phyloP scores from a whole-genome alignment of 2,329 filamentous ascomycete genomes.

The Fusarium torreyae region DNA sequence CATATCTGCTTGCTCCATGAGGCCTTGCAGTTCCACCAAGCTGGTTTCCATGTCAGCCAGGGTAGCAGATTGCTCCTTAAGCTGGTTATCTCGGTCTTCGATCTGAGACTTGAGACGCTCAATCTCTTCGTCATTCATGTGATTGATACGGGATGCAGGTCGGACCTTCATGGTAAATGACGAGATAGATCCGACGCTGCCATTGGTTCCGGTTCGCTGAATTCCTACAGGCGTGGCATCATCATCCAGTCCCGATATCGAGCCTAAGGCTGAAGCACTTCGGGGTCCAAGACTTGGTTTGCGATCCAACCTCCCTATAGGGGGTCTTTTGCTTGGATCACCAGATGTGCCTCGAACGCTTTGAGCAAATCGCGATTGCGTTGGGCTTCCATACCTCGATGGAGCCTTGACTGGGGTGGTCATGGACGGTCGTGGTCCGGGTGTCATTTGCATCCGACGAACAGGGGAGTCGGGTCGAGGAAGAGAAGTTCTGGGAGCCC shows the following conservation, averaged over 20 bases:
- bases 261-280: constrained; percentile 72
- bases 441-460: constrained; percentile 76
- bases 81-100: constrained; percentile 86
- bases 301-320: constrained; percentile 59
- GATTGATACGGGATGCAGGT: constrained; percentile 67
- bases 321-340: constrained; percentile 72
- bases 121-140: constrained; percentile 77
- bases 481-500: constrained; percentile 78
- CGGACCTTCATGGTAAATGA: constrained; percentile 69
- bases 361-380: constrained; percentile 71
- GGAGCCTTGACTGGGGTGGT: constrained; percentile 62
- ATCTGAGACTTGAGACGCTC: constrained; percentile 80
- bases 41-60: constrained; percentile 92
- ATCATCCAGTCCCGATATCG: constrained; percentile 68
- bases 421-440: constrained; percentile 70
- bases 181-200: constrained; percentile 68
- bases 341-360: constrained; percentile 74
- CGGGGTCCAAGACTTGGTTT: constrained; percentile 69
- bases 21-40: constrained; percentile 79
- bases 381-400: constrained; percentile 58
- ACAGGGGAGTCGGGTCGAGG: constrained; percentile 90
- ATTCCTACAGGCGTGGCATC: constrained; percentile 69
- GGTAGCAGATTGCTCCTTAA: constrained; percentile 88
- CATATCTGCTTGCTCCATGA: constrained; percentile 74
- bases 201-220: constrained; percentile 68